These are phyloP conservation scores for Talaromyces sp. DNA, from an alignment of 2,329 filamentous ascomycete species.

Conservation along the genomic window DNA sequence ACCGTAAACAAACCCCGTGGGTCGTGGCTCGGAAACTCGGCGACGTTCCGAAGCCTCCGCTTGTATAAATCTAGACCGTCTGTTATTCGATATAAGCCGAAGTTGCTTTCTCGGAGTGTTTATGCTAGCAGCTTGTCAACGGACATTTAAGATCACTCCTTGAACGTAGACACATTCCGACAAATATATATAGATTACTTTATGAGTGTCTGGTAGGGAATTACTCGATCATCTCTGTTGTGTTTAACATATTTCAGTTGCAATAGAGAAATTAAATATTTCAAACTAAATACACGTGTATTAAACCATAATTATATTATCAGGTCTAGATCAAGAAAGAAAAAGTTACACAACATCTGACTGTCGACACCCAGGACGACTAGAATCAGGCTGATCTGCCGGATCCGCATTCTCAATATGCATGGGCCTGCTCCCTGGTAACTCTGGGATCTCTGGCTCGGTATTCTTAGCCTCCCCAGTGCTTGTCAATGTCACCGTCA, in stretches of 20 bases:
- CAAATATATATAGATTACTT: no score
- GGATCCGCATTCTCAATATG: background rate
- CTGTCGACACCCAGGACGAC: background rate
- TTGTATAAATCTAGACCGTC: background rate
- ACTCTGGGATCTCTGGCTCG: background rate
- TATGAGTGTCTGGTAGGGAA: no score
- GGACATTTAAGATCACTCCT: no score
- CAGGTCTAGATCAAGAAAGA: background rate
- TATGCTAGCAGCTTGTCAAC: no score
- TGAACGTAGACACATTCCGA: no score
- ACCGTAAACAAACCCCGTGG: no score
- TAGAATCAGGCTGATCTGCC: background rate
- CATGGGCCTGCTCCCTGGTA: background rate
- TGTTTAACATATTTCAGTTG: background rate
- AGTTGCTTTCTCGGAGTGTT: no score
- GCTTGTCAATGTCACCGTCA: conserved; percentile 34
- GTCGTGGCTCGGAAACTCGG: background rate
- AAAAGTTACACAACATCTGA: background rate
- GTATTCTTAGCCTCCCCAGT: conserved; percentile 4
- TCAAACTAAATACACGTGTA: background rate
- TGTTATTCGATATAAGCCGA: background rate
- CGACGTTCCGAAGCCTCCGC: background rate
- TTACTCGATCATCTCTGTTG: no score
- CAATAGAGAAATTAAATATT: background rate
- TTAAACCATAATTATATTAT: background rate